Evolutionary conservation across 768 basidiomycete genomes (phyloP).

Genomic region (Macrolepiota dolichaula): DNA sequence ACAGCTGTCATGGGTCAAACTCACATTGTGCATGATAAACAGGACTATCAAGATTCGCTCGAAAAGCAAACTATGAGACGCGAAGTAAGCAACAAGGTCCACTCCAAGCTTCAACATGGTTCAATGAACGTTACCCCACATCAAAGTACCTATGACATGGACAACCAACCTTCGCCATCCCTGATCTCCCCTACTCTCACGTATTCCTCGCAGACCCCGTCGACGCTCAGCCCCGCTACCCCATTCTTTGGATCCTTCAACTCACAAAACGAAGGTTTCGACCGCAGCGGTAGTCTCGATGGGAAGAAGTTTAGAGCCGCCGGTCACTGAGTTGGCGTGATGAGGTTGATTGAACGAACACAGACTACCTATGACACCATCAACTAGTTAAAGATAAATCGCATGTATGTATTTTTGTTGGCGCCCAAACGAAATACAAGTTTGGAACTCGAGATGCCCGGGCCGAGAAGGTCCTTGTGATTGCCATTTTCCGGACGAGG

Average conservation of each 20-base stretch:
- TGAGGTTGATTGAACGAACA: neutral
- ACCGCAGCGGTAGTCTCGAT: conserved; percentile 4
- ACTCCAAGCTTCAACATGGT: conserved; percentile 4
- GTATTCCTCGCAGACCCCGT: conserved; percentile 62
- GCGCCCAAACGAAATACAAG: no score
- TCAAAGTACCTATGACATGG: conserved; percentile 10
- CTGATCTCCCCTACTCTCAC: conserved; percentile 67
- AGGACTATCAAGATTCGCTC: conserved; percentile 18
- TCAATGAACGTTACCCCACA: neutral
- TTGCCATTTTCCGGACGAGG: no score
- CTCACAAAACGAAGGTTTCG: conserved; percentile 27
- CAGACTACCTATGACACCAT: neutral
- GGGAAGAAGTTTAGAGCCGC: conserved; percentile 1
- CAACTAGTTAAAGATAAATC: neutral
- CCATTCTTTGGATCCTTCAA: conserved; percentile 67
- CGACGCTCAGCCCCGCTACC: conserved; percentile 67
- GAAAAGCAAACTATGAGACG: conserved; percentile 19
- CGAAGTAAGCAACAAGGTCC: conserved; percentile 21
- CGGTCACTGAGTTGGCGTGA: neutral
- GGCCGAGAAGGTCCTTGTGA: no score
- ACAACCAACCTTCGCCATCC: conserved; percentile 30
- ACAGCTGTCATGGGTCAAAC: conserved; percentile 21
- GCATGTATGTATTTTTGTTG: neutral
- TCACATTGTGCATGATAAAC: conserved; percentile 18
- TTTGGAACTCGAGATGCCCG: no score